A percentile compares a stretch with the other conserved stretches of the same genome.
phyloP scores from a whole-genome alignment of 768 basidiomycete genomes.

The Cantharellus cinnabarinus region DNA sequence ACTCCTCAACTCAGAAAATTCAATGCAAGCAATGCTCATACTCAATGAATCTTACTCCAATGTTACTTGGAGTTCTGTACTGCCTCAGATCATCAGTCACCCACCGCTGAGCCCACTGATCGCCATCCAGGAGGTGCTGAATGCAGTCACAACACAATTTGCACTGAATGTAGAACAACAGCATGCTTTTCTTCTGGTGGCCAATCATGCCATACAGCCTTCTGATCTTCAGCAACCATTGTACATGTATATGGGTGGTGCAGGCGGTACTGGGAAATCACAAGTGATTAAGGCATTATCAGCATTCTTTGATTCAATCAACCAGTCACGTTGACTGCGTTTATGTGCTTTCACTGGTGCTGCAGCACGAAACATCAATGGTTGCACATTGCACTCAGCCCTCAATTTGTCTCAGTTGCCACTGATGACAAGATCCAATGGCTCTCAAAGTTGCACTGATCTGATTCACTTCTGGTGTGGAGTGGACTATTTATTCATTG shows the following conservation, averaged over 20 bases:
- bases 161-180: not conserved
- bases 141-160: not conserved
- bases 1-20: too few relatives aligned
- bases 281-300: slow-evolving; percentile 11
- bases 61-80: too few relatives aligned
- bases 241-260: slow-evolving; percentile 9
- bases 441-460: not conserved
- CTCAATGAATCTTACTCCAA: too few relatives aligned
- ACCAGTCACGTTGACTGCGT: slow-evolving; percentile 2
- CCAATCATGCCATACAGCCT: not conserved
- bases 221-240: slow-evolving; percentile 4
- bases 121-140: not conserved
- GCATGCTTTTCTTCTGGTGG: not conserved
- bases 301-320: slow-evolving; percentile 7
- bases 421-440: not conserved
- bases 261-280: slow-evolving; percentile 14
- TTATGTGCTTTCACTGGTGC: slow-evolving; percentile 12
- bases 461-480: slow-evolving; percentile 2
- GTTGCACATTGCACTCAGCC: slow-evolving; percentile 11
- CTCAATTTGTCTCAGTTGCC: not conserved
- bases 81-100: too few relatives aligned
- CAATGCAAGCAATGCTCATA: too few relatives aligned
- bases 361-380: slow-evolving; percentile 12
- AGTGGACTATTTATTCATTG: slow-evolving; percentile 7
- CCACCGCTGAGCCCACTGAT: not conserved